Base-by-base conservation (phyloP, 106 monocot genomes). In the Apostasia shenzhenica region DNA sequence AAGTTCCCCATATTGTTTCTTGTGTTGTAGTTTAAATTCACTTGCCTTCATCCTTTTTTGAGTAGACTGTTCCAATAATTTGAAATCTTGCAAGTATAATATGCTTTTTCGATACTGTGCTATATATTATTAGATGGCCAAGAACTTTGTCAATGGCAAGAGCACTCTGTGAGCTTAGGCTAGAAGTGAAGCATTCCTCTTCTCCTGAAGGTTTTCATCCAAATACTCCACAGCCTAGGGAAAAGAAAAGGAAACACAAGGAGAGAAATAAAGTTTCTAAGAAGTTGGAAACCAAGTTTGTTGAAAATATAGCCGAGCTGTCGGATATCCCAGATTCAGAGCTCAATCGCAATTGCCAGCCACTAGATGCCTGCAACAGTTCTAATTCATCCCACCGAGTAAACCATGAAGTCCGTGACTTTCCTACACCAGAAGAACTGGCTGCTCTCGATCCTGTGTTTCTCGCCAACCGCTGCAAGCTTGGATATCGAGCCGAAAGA, bases 101-200 rank as follows among this genome's bases (percentile, higher is more conserved):
- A 26, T 26, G 26, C 26, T 26, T 26, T 26, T 26, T 26, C 26
- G 26, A 26, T 26, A 26, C 26, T 26, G 26, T 26, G 0, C 26
- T 26, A 26, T 50, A 8, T 50, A 4, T 50, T 62, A 43, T 62
- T 42, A 91, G 91, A 71, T 92, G 88, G 88, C 43, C 86, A 59
- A 88, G 92, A 59, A 85, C 86, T 68, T 67, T 93, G 59, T 83
- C 86, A 51, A 93, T 93, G 92, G 85, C 92, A 12, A 76, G 72
- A 80, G 79, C 88, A 26, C 75, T 93, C 0, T 93, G 92, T 66
- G 73, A 83, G 51, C 88, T 93, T 73, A 85, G 89, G 49, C 68
- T 55, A 72, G 80, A 83, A 66, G 60, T 85, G 10, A 74, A 70
- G 40, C 26, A 9, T 14, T 48, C 46, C 59, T 69, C 69, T 14